Percentiles rank a stretch among this genome's conserved stretches.
phyloP scores from a whole-genome alignment of 1,284 basidiomycete genomes.

The Irpex sp. region DNA sequence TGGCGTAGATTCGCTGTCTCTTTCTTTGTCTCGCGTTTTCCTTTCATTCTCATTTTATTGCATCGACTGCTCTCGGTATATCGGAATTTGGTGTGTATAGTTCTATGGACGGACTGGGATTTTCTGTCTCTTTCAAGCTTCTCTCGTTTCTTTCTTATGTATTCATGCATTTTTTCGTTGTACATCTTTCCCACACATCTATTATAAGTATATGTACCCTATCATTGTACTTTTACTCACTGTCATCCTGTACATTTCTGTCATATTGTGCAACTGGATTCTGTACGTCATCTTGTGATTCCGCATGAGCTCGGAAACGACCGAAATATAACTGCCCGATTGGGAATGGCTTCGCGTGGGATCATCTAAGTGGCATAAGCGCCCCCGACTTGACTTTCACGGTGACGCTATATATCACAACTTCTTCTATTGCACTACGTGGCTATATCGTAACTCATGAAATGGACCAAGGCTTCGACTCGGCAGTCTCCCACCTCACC shows the following conservation, averaged over 20 bases:
- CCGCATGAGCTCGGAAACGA: background rate
- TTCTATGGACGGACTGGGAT: background rate
- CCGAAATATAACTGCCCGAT: background rate
- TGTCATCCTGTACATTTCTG: background rate
- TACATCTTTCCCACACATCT: background rate
- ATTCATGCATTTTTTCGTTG: background rate
- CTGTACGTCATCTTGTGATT: background rate
- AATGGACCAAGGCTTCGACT: conserved; percentile 24
- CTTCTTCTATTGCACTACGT: no score
- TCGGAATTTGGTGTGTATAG: background rate
- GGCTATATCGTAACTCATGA: background rate
- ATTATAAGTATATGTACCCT: background rate
- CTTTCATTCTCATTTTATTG: background rate
- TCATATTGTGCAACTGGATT: background rate
- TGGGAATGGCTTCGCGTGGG: no score
- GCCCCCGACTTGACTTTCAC: no score
- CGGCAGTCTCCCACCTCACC: conserved; percentile 35
- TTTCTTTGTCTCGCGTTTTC: background rate
- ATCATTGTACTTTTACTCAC: background rate
- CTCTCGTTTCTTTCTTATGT: background rate
- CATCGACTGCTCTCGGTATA: background rate
- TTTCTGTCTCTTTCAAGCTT: background rate
- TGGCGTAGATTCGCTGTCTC: background rate
- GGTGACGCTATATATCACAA: no score
- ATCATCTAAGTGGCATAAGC: no score